Conservation (phyloP, 2,329 filamentous ascomycete genomes). For the Ophiostoma montium region DNA sequence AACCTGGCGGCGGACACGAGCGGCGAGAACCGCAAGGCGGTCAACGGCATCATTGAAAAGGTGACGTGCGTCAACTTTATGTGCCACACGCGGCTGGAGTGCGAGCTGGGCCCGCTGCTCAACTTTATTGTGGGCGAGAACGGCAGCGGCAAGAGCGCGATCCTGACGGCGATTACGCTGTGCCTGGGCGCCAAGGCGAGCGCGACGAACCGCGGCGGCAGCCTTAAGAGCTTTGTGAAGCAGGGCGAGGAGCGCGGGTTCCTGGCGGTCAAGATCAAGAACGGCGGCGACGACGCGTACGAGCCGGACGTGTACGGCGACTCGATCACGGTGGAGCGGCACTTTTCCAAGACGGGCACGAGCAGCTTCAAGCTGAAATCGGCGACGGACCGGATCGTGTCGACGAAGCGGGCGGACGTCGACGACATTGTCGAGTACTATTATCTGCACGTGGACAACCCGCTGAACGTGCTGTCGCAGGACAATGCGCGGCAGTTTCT, state of each 20-base stretch:
- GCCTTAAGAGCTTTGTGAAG: slow-evolving; percentile 78
- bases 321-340: slow-evolving; percentile 78
- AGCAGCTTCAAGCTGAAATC: slow-evolving; percentile 84
- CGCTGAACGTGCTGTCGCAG: slow-evolving; percentile 88
- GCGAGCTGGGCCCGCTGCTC: slow-evolving; percentile 81
- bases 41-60: slow-evolving; percentile 76
- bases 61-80: slow-evolving; percentile 90
- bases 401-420: slow-evolving; percentile 71
- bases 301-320: slow-evolving; percentile 69
- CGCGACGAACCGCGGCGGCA: slow-evolving; percentile 81
- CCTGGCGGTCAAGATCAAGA: slow-evolving; percentile 79
- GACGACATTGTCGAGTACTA: slow-evolving; percentile 92
- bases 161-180: slow-evolving; percentile 81
- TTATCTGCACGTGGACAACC: slow-evolving; percentile 88
- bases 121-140: slow-evolving; percentile 98
- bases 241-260: slow-evolving; percentile 65
- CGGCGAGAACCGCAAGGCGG: slow-evolving; percentile 54
- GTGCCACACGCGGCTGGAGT: slow-evolving; percentile 74
- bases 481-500: slow-evolving; percentile 91
- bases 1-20: slow-evolving; percentile 13
- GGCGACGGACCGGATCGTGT: slow-evolving; percentile 53
- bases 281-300: slow-evolving; percentile 73
- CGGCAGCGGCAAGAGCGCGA: slow-evolving; percentile 92
- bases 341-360: slow-evolving; percentile 61
- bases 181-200: slow-evolving; percentile 93